These are phyloP conservation scores for Talaromyces borbonicus DNA, from an alignment of 495 filamentous ascomycete genomes.

Conservation along the genomic window DNA sequence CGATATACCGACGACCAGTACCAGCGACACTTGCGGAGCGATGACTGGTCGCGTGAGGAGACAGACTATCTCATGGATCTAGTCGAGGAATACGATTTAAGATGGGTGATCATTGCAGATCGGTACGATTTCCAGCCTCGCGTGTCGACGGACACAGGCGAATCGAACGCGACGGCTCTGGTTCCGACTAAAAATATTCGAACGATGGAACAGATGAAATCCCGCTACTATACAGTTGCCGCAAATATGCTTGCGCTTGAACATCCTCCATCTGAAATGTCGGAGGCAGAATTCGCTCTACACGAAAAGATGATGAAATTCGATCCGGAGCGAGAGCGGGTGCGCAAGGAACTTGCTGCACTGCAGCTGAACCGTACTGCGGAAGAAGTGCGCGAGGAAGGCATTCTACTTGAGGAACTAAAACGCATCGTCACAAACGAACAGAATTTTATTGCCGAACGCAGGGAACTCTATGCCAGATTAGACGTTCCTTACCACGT, in stretches of 20 bases:
- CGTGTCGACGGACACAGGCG: slow-evolving; percentile 20
- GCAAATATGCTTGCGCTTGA: slow-evolving; percentile 77
- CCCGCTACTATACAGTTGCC: slow-evolving; percentile 78
- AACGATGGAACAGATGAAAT: slow-evolving; percentile 83
- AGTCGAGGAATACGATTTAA: slow-evolving; percentile 65
- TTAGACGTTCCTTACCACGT: slow-evolving; percentile 69
- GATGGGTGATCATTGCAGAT: slow-evolving; percentile 89
- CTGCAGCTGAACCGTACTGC: slow-evolving; percentile 67
- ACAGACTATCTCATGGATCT: slow-evolving; percentile 80
- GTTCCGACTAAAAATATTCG: slow-evolving; percentile 38
- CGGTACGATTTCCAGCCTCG: slow-evolving; percentile 70
- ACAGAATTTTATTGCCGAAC: slow-evolving; percentile 73
- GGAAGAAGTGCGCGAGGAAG: slow-evolving; percentile 85
- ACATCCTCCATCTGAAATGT: slow-evolving; percentile 78
- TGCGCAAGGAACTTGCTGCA: slow-evolving; percentile 76
- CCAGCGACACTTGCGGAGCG: slow-evolving; percentile 55
- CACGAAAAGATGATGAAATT: slow-evolving; percentile 82
- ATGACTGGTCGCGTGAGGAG: slow-evolving; percentile 82
- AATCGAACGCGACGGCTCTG: slow-evolving; percentile 28
- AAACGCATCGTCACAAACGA: slow-evolving; percentile 79
- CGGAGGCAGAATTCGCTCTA: slow-evolving; percentile 62
- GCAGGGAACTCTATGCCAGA: slow-evolving; percentile 78
- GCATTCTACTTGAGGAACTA: slow-evolving; percentile 76
- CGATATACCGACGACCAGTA: slow-evolving; percentile 81
- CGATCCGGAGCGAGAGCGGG: slow-evolving; percentile 62